phyloP scores from a whole-genome alignment of 768 basidiomycete species.

The Holtermannia corniformis region DNA sequence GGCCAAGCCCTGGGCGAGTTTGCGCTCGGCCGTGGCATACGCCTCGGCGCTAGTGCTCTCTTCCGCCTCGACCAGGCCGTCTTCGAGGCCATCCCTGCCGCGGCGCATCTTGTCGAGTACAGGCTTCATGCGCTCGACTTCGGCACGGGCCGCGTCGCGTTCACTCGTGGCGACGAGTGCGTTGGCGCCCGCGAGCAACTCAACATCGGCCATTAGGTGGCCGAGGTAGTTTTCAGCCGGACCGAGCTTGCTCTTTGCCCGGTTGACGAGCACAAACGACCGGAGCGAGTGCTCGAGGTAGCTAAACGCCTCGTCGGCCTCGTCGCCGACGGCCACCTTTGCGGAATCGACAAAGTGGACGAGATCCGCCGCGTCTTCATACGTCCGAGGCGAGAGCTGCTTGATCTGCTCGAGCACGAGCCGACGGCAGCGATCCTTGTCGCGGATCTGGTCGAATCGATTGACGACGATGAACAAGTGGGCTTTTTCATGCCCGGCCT shows the following conservation, averaged over 20 bases:
- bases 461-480: slow-evolving; percentile 98
- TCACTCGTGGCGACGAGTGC: slow-evolving; percentile 74
- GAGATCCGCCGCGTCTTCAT: slow-evolving; percentile 79
- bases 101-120: slow-evolving; percentile 79
- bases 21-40: slow-evolving; percentile 49
- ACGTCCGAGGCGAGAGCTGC: slow-evolving; percentile 81
- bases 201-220: slow-evolving; percentile 81
- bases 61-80: slow-evolving; percentile 66
- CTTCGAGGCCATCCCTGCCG: slow-evolving; percentile 64
- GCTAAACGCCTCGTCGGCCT: slow-evolving; percentile 53
- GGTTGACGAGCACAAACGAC: slow-evolving; percentile 90
- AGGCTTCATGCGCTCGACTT: slow-evolving; percentile 62
- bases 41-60: slow-evolving; percentile 59
- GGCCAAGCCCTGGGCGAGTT: slow-evolving; percentile 62
- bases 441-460: slow-evolving; percentile 88
- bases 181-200: slow-evolving; percentile 76
- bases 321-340: slow-evolving; percentile 39
- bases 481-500: slow-evolving; percentile 91
- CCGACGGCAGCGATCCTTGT: slow-evolving; percentile 85
- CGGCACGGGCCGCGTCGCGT: slow-evolving; percentile 58
- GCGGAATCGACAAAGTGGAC: slow-evolving; percentile 98
- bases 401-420: slow-evolving; percentile 88
- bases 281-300: slow-evolving; percentile 81
- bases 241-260: slow-evolving; percentile 89
- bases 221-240: slow-evolving; percentile 85